These are phyloP conservation scores for Aspergillus calidoustus DNA, from an alignment of 2,329 filamentous ascomycete genomes.

Conservation along the genomic window DNA sequence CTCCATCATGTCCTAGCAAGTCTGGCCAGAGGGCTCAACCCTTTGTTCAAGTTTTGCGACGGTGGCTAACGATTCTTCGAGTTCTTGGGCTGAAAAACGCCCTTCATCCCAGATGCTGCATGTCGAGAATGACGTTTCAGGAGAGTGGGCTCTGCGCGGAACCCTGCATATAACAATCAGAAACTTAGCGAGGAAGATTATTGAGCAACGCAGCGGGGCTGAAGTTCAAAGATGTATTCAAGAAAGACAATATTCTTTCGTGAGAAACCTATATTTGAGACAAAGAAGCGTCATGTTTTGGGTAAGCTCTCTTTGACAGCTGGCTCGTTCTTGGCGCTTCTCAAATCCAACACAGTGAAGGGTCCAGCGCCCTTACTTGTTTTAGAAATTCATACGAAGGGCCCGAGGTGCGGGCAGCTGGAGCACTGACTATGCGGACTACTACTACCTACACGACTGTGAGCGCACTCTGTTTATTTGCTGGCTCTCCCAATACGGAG, in stretches of 20 bases:
- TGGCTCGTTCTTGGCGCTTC: not conserved
- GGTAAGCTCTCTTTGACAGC: not conserved
- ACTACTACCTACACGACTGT: too few relatives aligned
- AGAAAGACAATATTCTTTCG: not conserved
- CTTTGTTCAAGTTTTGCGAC: not conserved
- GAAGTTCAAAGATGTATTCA: not conserved
- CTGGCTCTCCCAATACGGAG: too few relatives aligned
- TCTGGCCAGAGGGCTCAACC: not conserved
- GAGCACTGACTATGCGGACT: not conserved
- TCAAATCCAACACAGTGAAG: not conserved
- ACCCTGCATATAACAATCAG: not conserved
- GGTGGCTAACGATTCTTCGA: not conserved
- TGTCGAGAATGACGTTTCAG: not conserved
- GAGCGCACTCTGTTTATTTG: too few relatives aligned
- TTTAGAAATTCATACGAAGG: not conserved
- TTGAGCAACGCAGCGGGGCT: not conserved
- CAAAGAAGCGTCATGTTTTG: not conserved
- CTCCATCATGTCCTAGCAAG: slow-evolving; percentile 31
- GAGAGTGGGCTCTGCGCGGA: not conserved
- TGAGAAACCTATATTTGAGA: not conserved
- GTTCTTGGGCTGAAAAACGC: not conserved
- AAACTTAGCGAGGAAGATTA: not conserved
- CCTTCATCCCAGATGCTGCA: not conserved
- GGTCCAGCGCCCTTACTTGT: not conserved
- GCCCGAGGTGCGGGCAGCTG: not conserved